Evolutionary conservation across 2,329 filamentous ascomycete species (phyloP), one percentile per base, ranked within the genome.

Genomic region (Botryotinia globosa): DNA sequence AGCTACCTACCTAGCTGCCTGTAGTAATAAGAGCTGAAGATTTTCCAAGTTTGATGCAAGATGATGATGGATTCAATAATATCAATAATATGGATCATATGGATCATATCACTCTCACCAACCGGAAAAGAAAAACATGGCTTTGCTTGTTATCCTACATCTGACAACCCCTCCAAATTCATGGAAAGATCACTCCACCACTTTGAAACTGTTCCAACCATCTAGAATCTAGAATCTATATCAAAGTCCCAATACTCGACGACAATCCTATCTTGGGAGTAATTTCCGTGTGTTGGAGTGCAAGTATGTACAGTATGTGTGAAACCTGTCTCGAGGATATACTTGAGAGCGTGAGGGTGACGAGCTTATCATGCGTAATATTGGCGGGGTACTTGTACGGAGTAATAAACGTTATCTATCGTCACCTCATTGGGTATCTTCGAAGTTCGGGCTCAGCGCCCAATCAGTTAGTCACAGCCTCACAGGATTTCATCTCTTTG

Each of bases 391-490:
- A 22, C 34, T 67, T 32, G 16, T 5, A n/a, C n/a, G n/a, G n/a
- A n/a, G n/a, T n/a, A n/a, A n/a, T n/a, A 29, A 67, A 56, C 64
- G 48, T 67, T 48, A 67, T 67, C 34, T n/a, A n/a, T n/a, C n/a
- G n/a, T n/a, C n/a, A n/a, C n/a, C 34, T 67, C 65, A 67, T 67
- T 67, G 65, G 65, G 65, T 67, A 67, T 67, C 48, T 67, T 54
- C n/a, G n/a, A n/a, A n/a, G n/a, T n/a, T n/a, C 48, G 29, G 65
- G 65, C 65, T 42, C 65, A 42, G 37, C 18, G 65, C 65, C 65
- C 65, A 67, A 67, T 67, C 64, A 42, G 34, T 56, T 39, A 66
- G 18, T 44, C 22, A 25, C n/a, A n/a, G n/a, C n/a, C n/a, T n/a
- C n/a, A n/a, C 12, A 22, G 20, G 20, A 45, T 44, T 44, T 32